Conservation (phyloP, 352 stramenopile genomes). For the Globisporangium mamillatum region DNA sequence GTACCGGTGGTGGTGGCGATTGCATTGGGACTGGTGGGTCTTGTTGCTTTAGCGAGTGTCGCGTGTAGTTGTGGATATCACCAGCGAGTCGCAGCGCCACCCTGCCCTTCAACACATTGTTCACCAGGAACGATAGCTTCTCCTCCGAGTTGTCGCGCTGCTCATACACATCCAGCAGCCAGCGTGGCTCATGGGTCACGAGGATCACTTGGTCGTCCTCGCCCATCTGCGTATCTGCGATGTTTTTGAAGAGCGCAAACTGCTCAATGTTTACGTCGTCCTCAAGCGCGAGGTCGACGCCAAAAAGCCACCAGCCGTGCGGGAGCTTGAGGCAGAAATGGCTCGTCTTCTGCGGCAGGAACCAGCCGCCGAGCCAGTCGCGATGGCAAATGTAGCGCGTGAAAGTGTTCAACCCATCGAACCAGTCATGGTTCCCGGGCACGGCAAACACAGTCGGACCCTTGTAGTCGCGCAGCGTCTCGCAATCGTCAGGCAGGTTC, state of each 20-base stretch:
- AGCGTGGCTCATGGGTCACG: constrained; percentile 90
- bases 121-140: constrained; percentile 77
- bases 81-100: constrained; percentile 83
- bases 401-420: constrained; percentile 92
- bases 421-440: constrained; percentile 93
- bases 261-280: constrained; percentile 93
- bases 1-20: background rate
- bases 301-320: constrained; percentile 91
- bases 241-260: constrained; percentile 89
- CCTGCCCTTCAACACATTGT: constrained; percentile 66
- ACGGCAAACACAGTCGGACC: constrained; percentile 78
- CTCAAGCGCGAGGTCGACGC: constrained; percentile 88
- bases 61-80: constrained; percentile 94
- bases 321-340: constrained; percentile 92
- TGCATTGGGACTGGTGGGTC: background rate
- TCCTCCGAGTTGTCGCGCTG: constrained; percentile 63
- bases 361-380: constrained; percentile 91
- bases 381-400: constrained; percentile 89
- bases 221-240: constrained; percentile 74
- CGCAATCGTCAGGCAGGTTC: constrained; percentile 41
- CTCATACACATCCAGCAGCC: constrained; percentile 90
- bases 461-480: constrained; percentile 57
- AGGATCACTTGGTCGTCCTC: constrained; percentile 88
- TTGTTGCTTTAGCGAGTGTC: constrained; percentile 52
- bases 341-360: constrained; percentile 89